Conservation (phyloP, 345 rosid genomes). For the Excoecaria agallocha region DNA sequence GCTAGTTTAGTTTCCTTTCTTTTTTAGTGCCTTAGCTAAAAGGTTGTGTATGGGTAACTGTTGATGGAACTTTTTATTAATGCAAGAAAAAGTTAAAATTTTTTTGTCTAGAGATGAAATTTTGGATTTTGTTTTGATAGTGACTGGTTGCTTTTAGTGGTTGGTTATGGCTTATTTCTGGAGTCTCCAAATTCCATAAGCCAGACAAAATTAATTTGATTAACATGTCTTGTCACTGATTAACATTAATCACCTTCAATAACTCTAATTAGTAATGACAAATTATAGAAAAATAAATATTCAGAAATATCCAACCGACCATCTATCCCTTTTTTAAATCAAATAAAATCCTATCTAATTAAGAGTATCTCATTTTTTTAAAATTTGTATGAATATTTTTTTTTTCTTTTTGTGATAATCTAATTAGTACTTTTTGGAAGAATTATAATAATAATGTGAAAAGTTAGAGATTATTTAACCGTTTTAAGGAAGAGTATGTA, state of each 20-base stretch:
- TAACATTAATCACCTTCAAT: neutral
- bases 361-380: neutral
- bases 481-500: neutral
- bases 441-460: neutral
- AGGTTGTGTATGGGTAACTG: slow-evolving; percentile 19
- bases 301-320: slow-evolving; percentile 14
- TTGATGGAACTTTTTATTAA: slow-evolving; percentile 6
- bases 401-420: neutral
- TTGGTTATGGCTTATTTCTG: neutral
- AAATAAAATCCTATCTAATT: neutral
- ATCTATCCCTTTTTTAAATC: neutral
- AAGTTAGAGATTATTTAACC: too few species aligned
- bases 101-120: neutral
- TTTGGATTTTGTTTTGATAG: slow-evolving; percentile 14
- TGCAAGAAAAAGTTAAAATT: slow-evolving; percentile 5
- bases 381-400: neutral
- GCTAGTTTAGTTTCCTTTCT: slow-evolving; percentile 9
- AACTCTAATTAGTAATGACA: neutral
- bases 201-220: slow-evolving; percentile 1
- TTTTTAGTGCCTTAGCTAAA: slow-evolving; percentile 25
- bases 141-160: slow-evolving; percentile 3
- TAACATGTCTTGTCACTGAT: neutral
- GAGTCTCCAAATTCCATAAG: neutral
- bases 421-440: neutral
- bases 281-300: neutral